Base-by-base conservation (phyloP, 805 yeast genomes). In the Kregervanrija fluxuum region DNA sequence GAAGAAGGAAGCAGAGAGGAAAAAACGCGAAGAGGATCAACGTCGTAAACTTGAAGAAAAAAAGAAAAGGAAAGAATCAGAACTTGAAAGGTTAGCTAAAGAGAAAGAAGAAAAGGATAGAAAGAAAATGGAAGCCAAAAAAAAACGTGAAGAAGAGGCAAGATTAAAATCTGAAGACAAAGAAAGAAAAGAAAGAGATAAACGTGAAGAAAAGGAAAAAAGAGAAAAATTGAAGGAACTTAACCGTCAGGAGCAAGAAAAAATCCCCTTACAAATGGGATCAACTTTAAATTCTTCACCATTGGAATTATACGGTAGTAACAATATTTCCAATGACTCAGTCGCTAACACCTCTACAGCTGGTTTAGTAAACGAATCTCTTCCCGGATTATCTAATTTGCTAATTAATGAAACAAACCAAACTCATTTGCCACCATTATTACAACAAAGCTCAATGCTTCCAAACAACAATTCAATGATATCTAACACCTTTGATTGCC, bases 1-100 rank as follows among this genome's bases (percentile, higher is more conserved):
- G 51, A 63, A 64, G 54, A 64, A 69, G 59, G 66, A 73, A 59
- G 66, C 59, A 35, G 66, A 70, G 59, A 54, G 66, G 60, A 65
- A 66, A 65, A 66, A 55, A 59, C 60, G 55, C 40, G 64, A 57
- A 48, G 68, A 60, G 52, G 50, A 51, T 36, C 37, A 42, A 30
- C 49, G 33, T 43, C 37, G 35, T 15, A 51, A 50, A 36, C 37
- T 42, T 16, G 51, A 50, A 28, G 77, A 68, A 55, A 73, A 65
- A 48, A 64, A 59, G 56, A 70, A 54, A 68, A 70, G 53, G 67
- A 71, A 48, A 54, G 71, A 59, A 62, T 64, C 51, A 45, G 71
- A 60, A 62, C 64, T 59, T 59, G 73, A 61, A 62, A 58, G 60
- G 33, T 48, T 54, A 41, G 55, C 58, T n/a, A 57, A 55, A 41